Evolutionary conservation across 1,139 yeast species (phyloP), one percentile per base, ranked within the genome.

Genomic region (Groenewaldozyma sp.): DNA sequence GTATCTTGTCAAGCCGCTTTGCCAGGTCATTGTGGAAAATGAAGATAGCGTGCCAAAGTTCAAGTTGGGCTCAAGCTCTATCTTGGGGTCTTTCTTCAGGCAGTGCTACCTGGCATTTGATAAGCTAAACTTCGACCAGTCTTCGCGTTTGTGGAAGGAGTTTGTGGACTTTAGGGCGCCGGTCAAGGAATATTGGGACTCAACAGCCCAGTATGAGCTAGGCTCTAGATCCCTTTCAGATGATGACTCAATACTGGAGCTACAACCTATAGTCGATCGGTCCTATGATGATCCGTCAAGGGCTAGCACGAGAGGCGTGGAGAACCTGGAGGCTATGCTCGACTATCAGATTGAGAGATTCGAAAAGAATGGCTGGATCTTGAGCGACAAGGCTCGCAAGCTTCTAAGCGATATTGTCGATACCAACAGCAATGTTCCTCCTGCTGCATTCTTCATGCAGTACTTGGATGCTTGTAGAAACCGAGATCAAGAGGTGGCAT

Each of bases 401-500:
- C 21, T 24, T 9, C 20, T 63, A 37, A 56, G 61, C 9, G 63
- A 75, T 3, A 62, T 82, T 55, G 52, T 27, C 31, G 55, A 4
- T 49, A 21, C 32, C 2, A 77, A 75, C 45, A 63, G 70, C 20
- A 69, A 73, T 3, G 67, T 71, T 37, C 68, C 81, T 3, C 83
- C 93, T 0, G 70, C 82, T 0, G 70, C 76, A 19, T 74, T 79
- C 52, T 80, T 82, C 49, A 68, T 83, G 32, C 70, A 67, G 35
- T 83, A 81, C 52, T 64, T 84, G 28, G 79, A 81, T 45, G 71
- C 74, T 36, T 67, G 86, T 50, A 68, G 73, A 34, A 68, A 65
- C 2, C 72, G 77, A 14, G 82, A 82, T 48, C 84, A 82, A 51
- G 84, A 81, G 52, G 78, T 75, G 1, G 82, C 95, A 0, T 73